These are phyloP conservation scores for Aspergillus leporis DNA, from an alignment of 495 filamentous ascomycete species.

Conservation along the genomic window DNA sequence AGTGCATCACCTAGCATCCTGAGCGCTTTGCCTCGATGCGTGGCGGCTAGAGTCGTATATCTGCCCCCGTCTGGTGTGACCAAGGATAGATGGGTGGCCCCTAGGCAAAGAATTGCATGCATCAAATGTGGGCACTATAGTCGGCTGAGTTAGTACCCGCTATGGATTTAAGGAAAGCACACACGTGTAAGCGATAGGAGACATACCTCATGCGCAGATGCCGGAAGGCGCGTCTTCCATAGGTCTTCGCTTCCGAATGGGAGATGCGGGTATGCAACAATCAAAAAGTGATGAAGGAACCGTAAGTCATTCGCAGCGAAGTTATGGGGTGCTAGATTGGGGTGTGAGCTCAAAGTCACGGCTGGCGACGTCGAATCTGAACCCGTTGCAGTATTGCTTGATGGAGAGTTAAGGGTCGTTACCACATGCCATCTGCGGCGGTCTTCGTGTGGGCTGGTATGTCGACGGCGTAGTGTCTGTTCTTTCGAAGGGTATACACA, in stretches of 20 bases:
- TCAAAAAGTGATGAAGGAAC: conserved; percentile 63
- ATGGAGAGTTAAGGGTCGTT: background rate
- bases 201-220: conserved; percentile 54
- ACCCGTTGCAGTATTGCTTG: conserved; percentile 1
- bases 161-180: background rate
- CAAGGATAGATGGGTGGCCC: conserved; percentile 53
- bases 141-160: background rate
- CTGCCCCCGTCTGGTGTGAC: conserved; percentile 23
- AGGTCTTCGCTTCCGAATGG: conserved; percentile 57
- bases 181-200: background rate
- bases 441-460: background rate
- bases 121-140: conserved; percentile 42
- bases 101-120: conserved; percentile 59
- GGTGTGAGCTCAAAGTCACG: background rate
- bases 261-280: conserved; percentile 58
- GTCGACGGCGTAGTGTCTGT: background rate
- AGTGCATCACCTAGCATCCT: conserved; percentile 51
- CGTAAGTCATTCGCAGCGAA: conserved; percentile 60
- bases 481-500: conserved; percentile 58
- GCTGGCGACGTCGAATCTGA: conserved; percentile 18
- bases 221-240: conserved; percentile 60
- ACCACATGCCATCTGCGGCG: background rate
- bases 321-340: background rate
- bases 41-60: conserved; percentile 42
- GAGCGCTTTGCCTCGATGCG: conserved; percentile 58